phyloP scores from a whole-genome alignment of 1,284 basidiomycete genomes.

The Trichosporon ovoides region DNA sequence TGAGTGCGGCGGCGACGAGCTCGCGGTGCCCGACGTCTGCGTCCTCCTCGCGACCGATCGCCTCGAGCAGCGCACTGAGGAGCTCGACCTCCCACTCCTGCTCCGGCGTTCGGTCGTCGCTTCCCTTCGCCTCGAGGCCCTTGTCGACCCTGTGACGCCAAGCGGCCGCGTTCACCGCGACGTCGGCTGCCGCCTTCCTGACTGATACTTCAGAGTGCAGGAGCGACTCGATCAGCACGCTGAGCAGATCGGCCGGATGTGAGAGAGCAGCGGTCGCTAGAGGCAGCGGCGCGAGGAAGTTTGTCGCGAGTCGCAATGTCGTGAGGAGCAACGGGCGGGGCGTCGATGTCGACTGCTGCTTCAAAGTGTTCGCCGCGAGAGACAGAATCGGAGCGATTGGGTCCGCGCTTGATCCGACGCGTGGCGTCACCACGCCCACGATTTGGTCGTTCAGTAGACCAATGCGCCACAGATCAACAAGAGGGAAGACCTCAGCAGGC shows the following conservation, averaged over 20 bases:
- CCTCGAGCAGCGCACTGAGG: conserved; percentile 69
- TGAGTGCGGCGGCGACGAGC: conserved; percentile 65
- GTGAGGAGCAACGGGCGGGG: conserved; percentile 59
- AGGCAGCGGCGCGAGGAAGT: conserved; percentile 58
- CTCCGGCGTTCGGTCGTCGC: conserved; percentile 50
- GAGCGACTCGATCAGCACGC: conserved; percentile 61
- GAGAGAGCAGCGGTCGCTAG: conserved; percentile 56
- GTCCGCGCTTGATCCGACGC: conserved; percentile 31
- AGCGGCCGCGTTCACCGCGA: conserved; percentile 69
- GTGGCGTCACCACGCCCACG: conserved; percentile 53
- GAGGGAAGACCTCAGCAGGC: conserved; percentile 64
- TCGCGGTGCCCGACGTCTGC: conserved; percentile 79
- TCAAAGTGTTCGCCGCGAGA: conserved; percentile 30
- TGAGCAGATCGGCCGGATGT: conserved; percentile 48
- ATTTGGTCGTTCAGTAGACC: conserved; percentile 62
- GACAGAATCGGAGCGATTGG: conserved; percentile 47
- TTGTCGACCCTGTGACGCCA: conserved; percentile 57
- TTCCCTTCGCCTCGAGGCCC: conserved; percentile 37
- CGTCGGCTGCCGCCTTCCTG: conserved; percentile 70
- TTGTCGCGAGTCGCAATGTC: conserved; percentile 66
- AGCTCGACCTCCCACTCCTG: conserved; percentile 81
- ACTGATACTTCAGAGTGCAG: conserved; percentile 64
- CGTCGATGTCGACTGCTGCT: conserved; percentile 22
- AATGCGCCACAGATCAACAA: conserved; percentile 78
- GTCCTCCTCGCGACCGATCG: conserved; percentile 61